A percentile compares a stretch with the other conserved stretches of the same genome.
Conservation (phyloP, 2,329 filamentous ascomycete species). For the Metarhizium rileyi region DNA sequence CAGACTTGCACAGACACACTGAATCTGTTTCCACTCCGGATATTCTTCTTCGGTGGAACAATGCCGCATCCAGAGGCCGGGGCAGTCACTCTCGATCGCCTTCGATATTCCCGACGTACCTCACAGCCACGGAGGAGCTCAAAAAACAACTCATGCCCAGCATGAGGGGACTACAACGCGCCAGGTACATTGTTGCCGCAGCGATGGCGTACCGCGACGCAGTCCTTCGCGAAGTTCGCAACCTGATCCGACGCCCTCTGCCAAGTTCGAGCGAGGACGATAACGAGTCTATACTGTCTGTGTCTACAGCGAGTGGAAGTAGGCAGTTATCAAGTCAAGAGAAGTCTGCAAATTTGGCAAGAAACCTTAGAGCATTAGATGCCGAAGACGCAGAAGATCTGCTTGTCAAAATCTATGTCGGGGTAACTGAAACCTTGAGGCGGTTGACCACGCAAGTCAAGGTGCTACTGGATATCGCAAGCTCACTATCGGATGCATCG, state of each 20-base stretch:
- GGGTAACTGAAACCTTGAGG: constrained; percentile 77
- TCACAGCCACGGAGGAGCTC: constrained; percentile 61
- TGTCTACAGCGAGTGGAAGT: constrained; percentile 64
- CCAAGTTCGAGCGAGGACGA: constrained; percentile 94
- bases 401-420: constrained; percentile 72
- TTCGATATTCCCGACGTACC: constrained; percentile 67
- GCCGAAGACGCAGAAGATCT: constrained; percentile 77
- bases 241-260: constrained; percentile 71
- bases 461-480: constrained; percentile 87
- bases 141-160: constrained; percentile 60
- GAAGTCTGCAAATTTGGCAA: constrained; percentile 77
- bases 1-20: constrained; percentile 72
- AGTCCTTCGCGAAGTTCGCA: constrained; percentile 76
- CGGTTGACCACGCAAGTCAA: constrained; percentile 87
- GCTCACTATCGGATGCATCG: constrained; percentile 46
- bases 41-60: constrained; percentile 78
- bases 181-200: constrained; percentile 69
- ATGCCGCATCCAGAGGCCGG: constrained; percentile 61
- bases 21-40: constrained; percentile 60
- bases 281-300: constrained; percentile 77
- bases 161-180: constrained; percentile 70
- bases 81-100: constrained; percentile 57
- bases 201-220: constrained; percentile 78
- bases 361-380: constrained; percentile 78
- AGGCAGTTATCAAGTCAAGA: constrained; percentile 69